phyloP scores from a whole-genome alignment of 2,329 filamentous ascomycete species.

The Fusarium sororula region DNA sequence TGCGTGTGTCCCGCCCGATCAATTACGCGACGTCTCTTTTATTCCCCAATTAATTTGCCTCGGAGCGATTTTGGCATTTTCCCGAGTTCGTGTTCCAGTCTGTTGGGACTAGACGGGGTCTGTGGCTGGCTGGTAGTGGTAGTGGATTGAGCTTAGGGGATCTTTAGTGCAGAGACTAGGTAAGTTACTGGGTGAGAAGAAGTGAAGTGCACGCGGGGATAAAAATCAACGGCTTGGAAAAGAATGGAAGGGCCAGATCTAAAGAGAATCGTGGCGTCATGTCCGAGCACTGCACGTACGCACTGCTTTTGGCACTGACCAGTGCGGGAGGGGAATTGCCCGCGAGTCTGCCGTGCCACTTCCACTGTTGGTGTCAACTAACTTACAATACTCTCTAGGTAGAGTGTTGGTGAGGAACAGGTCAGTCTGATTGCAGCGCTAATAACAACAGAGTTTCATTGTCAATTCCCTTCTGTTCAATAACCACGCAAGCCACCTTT shows the following conservation, averaged over 20 bases:
- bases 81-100: background rate
- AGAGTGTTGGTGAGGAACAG: background rate
- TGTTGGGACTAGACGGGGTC: background rate
- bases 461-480: background rate
- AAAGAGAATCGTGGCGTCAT: constrained; percentile 2
- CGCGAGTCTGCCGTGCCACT: background rate
- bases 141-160: background rate
- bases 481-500: background rate
- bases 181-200: background rate
- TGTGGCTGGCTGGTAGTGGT: background rate
- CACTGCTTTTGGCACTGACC: background rate
- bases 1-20: background rate
- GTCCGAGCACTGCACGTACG: background rate
- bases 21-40: background rate
- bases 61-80: background rate
- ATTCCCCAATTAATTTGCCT: background rate
- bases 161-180: background rate
- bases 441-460: background rate
- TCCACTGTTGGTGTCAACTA: background rate
- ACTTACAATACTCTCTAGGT: background rate
- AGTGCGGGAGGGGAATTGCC: background rate
- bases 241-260: background rate
- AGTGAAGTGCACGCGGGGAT: background rate
- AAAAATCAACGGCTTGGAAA: background rate
- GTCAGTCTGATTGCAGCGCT: background rate